Evolutionary conservation across 768 basidiomycete species (phyloP).

Genomic region (Leccinum rimulosum): DNA sequence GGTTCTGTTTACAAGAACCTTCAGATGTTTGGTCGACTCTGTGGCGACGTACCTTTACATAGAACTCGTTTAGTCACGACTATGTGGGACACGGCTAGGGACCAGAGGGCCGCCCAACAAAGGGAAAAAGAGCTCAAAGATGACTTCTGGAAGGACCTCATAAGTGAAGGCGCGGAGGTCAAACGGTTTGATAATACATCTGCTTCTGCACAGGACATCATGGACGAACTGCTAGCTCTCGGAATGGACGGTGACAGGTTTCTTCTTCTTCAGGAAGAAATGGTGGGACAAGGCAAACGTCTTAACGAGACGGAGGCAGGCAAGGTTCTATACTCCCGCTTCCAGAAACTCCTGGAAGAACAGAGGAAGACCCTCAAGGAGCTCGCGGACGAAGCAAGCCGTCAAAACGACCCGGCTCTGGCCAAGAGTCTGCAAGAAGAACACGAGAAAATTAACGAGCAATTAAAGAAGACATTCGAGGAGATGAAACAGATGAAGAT

Average conservation of each 20-base stretch:
- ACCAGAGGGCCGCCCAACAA: not conserved
- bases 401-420: constrained; percentile 9
- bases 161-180: not conserved
- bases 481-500: constrained; percentile 22
- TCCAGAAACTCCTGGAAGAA: constrained; percentile 17
- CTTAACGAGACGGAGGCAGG: constrained; percentile 25
- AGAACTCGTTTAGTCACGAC: constrained; percentile 38
- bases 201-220: not conserved
- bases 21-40: constrained; percentile 34
- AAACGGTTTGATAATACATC: constrained; percentile 1
- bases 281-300: constrained; percentile 8
- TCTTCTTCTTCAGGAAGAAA: constrained; percentile 21
- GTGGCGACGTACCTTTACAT: constrained; percentile 28
- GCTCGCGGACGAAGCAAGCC: constrained; percentile 19
- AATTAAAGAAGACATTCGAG: constrained; percentile 20
- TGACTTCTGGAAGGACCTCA: constrained; percentile 24
- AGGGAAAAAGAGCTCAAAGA: constrained; percentile 24
- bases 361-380: constrained; percentile 14
- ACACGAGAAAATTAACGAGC: constrained; percentile 4
- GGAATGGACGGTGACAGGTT: not conserved
- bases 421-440: constrained; percentile 12
- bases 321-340: constrained; percentile 15
- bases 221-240: not conserved
- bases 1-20: constrained; percentile 32
- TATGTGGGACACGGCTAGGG: constrained; percentile 34